Conservation (phyloP, 23 red algal genomes). For the Gracilariopsis chorda region DNA sequence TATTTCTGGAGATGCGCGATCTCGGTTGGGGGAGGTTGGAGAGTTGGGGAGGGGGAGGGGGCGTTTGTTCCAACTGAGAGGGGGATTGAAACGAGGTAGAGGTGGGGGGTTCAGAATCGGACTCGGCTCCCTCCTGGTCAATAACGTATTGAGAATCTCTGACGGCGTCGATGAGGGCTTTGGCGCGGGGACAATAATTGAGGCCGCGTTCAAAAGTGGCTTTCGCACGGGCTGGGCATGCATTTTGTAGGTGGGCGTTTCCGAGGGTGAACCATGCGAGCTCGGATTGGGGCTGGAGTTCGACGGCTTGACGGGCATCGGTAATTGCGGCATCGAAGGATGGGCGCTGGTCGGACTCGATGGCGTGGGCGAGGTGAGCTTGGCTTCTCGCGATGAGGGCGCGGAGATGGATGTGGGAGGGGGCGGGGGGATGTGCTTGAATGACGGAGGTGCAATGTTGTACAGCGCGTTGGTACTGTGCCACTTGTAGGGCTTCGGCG, state of each 20-base stretch:
- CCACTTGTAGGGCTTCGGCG: neutral
- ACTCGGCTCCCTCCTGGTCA: slow-evolving; percentile 30
- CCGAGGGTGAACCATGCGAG: slow-evolving; percentile 13
- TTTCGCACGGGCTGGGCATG: neutral
- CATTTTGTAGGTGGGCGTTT: slow-evolving; percentile 21
- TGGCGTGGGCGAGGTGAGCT: slow-evolving; percentile 6
- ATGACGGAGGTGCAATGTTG: neutral
- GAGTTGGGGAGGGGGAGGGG: neutral
- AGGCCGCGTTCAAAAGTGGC: slow-evolving; percentile 1
- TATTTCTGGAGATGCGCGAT: neutral
- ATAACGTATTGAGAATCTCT: slow-evolving; percentile 29
- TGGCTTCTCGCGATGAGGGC: slow-evolving; percentile 22
- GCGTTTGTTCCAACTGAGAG: neutral
- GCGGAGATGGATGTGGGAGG: neutral
- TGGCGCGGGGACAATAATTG: neutral
- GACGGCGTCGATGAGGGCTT: neutral
- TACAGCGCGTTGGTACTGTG: neutral
- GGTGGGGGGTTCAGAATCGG: neutral
- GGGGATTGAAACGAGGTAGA: neutral
- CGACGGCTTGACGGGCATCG: slow-evolving; percentile 5
- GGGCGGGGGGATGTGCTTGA: neutral
- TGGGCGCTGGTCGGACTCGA: neutral
- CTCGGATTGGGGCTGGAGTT: slow-evolving; percentile 15
- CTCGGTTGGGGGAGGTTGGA: neutral
- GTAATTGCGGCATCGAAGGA: neutral